Evolutionary conservation across 2,329 filamentous ascomycete genomes (phyloP).

Genomic region (Calycina herbarum): DNA sequence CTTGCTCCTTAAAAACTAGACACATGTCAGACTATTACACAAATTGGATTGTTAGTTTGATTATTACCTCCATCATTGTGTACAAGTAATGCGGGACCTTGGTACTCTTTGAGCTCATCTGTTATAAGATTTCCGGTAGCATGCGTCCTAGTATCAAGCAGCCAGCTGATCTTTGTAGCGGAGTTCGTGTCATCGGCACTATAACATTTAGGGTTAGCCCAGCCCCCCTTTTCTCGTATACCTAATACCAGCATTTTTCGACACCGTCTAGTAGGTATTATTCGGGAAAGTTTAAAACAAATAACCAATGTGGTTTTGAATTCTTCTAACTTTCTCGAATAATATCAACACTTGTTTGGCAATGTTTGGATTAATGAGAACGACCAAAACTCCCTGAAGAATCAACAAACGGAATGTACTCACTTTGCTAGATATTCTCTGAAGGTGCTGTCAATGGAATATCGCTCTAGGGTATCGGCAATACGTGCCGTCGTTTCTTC

Average conservation of each 20-base stretch:
- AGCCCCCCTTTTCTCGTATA: too few relatives aligned
- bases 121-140: slow-evolving; percentile 28
- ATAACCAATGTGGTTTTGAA: too few relatives aligned
- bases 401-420: background rate
- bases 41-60: background rate
- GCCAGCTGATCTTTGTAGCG: slow-evolving; percentile 36
- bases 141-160: slow-evolving; percentile 33
- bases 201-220: background rate
- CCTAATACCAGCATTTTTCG: too few relatives aligned
- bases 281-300: background rate
- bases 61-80: slow-evolving; percentile 38
- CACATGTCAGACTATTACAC: background rate
- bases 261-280: background rate
- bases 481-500: slow-evolving; percentile 37
- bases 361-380: too few relatives aligned
- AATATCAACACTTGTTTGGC: too few relatives aligned
- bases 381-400: too few relatives aligned
- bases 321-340: too few relatives aligned
- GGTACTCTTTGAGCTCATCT: slow-evolving; percentile 27
- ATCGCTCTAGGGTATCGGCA: slow-evolving; percentile 37
- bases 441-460: slow-evolving; percentile 37
- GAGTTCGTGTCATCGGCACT: slow-evolving; percentile 36
- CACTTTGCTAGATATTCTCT: slow-evolving; percentile 41
- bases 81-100: slow-evolving; percentile 38
- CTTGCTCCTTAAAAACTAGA: slow-evolving; percentile 34